These are phyloP conservation scores for Metarhizium rileyi DNA, from an alignment of 2,329 filamentous ascomycete genomes.

Conservation along the genomic window DNA sequence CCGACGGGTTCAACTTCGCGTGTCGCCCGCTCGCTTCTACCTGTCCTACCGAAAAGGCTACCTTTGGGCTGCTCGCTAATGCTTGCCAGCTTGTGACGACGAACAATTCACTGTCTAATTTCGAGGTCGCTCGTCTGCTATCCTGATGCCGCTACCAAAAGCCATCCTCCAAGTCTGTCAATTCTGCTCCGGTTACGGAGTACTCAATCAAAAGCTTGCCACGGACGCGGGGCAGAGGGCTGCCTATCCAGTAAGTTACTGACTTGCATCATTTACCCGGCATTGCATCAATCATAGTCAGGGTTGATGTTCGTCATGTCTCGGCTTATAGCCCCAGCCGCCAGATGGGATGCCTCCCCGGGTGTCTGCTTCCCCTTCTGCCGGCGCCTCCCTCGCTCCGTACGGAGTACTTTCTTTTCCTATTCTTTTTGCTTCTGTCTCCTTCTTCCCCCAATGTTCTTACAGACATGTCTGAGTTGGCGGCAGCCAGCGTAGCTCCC, in stretches of 20 bases:
- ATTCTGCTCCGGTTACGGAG: background rate
- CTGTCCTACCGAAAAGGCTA: background rate
- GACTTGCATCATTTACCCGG: no score
- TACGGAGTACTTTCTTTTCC: background rate
- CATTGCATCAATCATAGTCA: background rate
- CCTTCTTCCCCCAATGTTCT: background rate
- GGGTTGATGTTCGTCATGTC: background rate
- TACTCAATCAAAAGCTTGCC: background rate
- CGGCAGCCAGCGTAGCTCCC: background rate
- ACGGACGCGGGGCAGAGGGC: background rate
- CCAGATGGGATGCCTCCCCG: constrained; percentile 2
- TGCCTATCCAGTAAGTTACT: background rate
- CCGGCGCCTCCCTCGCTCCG: background rate
- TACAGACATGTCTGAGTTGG: background rate
- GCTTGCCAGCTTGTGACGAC: background rate
- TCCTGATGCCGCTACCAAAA: background rate
- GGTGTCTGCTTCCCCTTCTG: background rate
- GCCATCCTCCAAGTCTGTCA: background rate
- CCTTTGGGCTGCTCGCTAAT: background rate
- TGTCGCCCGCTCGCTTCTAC: background rate
- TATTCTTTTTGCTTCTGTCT: background rate
- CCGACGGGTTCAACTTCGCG: background rate
- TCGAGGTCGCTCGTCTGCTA: background rate
- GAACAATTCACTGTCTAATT: background rate
- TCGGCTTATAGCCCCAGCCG: constrained; percentile 1